Evolutionary conservation across 805 yeast species (phyloP).

Genomic region (Candida pseudoglaebosa): DNA sequence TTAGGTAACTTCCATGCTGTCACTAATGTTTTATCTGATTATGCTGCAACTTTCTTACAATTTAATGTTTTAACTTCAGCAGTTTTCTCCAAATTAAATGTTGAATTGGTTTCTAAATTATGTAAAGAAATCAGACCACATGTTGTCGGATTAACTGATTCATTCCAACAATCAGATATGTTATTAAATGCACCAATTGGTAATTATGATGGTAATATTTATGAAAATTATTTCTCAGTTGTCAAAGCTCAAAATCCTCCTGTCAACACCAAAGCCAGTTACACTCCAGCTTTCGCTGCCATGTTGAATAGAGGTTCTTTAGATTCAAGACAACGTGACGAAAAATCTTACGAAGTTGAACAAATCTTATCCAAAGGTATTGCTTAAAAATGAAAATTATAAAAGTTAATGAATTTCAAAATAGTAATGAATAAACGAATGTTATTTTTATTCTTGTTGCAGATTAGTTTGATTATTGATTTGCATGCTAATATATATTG

Average conservation of each 20-base stretch:
- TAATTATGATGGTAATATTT: conserved; percentile 74
- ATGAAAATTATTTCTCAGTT: conserved; percentile 65
- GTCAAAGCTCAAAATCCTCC: conserved; percentile 52
- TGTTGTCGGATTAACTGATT: conserved; percentile 76
- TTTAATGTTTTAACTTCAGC: conserved; percentile 29
- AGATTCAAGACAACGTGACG: conserved; percentile 32
- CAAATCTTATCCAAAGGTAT: conserved; percentile 4
- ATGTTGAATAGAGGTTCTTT: conserved; percentile 32
- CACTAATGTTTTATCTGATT: conserved; percentile 29
- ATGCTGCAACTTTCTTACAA: conserved; percentile 35
- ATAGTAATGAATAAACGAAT: background rate
- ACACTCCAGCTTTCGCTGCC: conserved; percentile 35
- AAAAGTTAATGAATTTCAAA: background rate
- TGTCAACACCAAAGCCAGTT: conserved; percentile 55
- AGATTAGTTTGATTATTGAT: background rate
- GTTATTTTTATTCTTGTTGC: background rate
- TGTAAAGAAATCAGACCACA: conserved; percentile 46
- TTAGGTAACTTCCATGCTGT: conserved; percentile 32
- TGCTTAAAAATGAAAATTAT: background rate
- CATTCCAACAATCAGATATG: conserved; percentile 77
- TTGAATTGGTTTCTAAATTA: conserved; percentile 26
- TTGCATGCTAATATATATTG: background rate
- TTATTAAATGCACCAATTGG: conserved; percentile 83
- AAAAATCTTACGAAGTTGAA: conserved; percentile 14
- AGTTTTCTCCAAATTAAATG: conserved; percentile 24